A percentile compares a stretch with the other conserved stretches of the same genome.
Conservation (phyloP, 2,329 filamentous ascomycete genomes). For the Xylariaceae sp. region DNA sequence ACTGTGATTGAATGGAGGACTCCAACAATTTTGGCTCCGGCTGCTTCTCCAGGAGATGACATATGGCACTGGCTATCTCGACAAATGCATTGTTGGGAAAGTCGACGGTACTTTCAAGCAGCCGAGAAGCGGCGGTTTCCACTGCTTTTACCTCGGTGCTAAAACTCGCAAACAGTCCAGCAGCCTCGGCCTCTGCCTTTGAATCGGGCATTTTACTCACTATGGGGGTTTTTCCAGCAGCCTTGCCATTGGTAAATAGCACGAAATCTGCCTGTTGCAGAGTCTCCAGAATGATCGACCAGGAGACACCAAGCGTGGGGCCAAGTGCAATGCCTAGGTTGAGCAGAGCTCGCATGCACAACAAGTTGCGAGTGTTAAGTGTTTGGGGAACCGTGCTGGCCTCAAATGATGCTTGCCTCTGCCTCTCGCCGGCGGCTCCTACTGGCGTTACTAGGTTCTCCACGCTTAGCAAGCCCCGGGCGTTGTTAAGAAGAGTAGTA, state of each 20-base stretch:
- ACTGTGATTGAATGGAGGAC: slow-evolving; percentile 33
- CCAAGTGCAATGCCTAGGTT: slow-evolving; percentile 93
- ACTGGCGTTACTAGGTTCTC: slow-evolving; percentile 61
- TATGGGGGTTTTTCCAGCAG: slow-evolving; percentile 47
- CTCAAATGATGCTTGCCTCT: slow-evolving; percentile 56
- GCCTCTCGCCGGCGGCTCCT: slow-evolving; percentile 52
- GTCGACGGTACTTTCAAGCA: slow-evolving; percentile 88
- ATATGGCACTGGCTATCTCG: slow-evolving; percentile 69
- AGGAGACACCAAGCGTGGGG: slow-evolving; percentile 76
- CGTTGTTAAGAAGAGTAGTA: slow-evolving; percentile 61
- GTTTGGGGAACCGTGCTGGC: slow-evolving; percentile 39
- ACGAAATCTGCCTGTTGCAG: slow-evolving; percentile 90
- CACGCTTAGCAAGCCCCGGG: slow-evolving; percentile 66
- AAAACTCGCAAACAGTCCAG: slow-evolving; percentile 58
- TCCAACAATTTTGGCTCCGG: slow-evolving; percentile 26
- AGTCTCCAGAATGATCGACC: slow-evolving; percentile 87
- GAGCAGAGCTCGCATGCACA: slow-evolving; percentile 85
- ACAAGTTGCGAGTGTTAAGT: slow-evolving; percentile 80
- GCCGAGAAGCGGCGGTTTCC: slow-evolving; percentile 74
- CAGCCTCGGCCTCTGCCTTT: slow-evolving; percentile 46
- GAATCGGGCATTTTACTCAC: slow-evolving; percentile 42
- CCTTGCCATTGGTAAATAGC: slow-evolving; percentile 58
- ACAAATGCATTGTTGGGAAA: slow-evolving; percentile 80
- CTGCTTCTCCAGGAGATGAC: slow-evolving; percentile 56
- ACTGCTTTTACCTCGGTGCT: slow-evolving; percentile 79